Evolutionary conservation across 257 asterid genomes (phyloP).

Genomic region (Solanum arcanum): DNA sequence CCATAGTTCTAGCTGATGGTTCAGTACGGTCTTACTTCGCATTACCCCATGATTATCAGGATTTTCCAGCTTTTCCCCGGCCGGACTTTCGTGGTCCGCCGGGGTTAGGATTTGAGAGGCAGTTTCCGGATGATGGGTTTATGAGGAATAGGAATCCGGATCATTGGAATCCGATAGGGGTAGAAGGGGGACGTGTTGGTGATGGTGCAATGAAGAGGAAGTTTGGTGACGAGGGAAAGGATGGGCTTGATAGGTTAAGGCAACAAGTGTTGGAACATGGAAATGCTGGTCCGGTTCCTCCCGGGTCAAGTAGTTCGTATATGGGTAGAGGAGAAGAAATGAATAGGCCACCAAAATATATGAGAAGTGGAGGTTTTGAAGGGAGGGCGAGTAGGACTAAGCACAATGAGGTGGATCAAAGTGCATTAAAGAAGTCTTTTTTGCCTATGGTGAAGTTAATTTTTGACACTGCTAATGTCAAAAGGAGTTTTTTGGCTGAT

Average conservation of each 20-base stretch:
- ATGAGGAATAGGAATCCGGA: constrained; percentile 35
- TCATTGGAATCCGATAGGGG: constrained; percentile 20
- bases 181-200: constrained; percentile 5
- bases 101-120: constrained; percentile 35
- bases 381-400: not conserved
- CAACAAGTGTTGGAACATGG: constrained; percentile 89
- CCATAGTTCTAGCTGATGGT: constrained; percentile 65
- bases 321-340: constrained; percentile 43
- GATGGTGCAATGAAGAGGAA: constrained; percentile 58
- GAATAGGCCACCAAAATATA: constrained; percentile 41
- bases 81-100: constrained; percentile 25
- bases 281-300: constrained; percentile 23
- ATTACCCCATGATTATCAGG: constrained; percentile 68
- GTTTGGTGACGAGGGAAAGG: constrained; percentile 63
- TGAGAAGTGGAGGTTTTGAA: constrained; percentile 17
- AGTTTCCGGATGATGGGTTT: constrained; percentile 26
- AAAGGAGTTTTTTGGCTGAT: constrained; percentile 1
- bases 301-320: constrained; percentile 25
- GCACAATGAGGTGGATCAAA: constrained; percentile 8
- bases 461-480: not conserved
- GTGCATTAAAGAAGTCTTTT: constrained; percentile 3
- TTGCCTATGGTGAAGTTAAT: not conserved
- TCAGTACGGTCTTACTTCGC: constrained; percentile 81
- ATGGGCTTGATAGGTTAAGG: constrained; percentile 82
- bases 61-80: constrained; percentile 32